Conservation (phyloP, 306 rosid species). For the Fagus sylvatica region DNA sequence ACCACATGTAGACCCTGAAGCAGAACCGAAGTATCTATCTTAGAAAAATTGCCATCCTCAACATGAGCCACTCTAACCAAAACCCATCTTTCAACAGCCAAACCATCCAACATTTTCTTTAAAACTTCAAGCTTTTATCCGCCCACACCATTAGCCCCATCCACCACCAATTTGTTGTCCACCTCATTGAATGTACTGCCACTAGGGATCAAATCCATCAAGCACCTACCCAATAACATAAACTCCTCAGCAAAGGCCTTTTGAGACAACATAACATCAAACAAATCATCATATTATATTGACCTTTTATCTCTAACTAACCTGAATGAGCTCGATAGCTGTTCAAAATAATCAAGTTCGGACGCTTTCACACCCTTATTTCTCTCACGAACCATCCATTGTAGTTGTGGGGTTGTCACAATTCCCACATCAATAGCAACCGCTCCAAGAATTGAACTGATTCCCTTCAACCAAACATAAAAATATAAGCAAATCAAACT, state of each 20-base stretch:
- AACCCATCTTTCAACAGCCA: constrained; percentile 39
- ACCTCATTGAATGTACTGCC: no score
- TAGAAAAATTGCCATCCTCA: constrained; percentile 17
- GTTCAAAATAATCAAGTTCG: constrained; percentile 65
- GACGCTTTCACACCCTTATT: constrained; percentile 56
- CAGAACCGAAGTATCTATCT: constrained; percentile 5
- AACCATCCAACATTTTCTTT: constrained; percentile 49
- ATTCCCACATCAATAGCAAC: constrained; percentile 67
- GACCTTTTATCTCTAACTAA: constrained; percentile 28
- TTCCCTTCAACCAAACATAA: constrained; percentile 50
- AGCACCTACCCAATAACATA: no score
- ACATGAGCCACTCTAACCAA: constrained; percentile 18
- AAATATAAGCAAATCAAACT: not conserved
- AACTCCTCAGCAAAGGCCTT: no score
- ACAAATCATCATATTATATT: no score
- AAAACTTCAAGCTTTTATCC: constrained; percentile 65
- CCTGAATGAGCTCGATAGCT: constrained; percentile 76
- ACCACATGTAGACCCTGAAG: constrained; percentile 42
- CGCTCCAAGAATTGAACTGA: constrained; percentile 63
- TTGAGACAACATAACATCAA: no score
- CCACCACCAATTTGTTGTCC: constrained; percentile 62
- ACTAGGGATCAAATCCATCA: no score
- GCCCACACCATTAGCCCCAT: constrained; percentile 96
- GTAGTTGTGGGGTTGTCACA: constrained; percentile 80
- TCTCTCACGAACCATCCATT: constrained; percentile 84